Conservation (phyloP, 2,329 filamentous ascomycete species). For the Colletotrichum sansevieriae region DNA sequence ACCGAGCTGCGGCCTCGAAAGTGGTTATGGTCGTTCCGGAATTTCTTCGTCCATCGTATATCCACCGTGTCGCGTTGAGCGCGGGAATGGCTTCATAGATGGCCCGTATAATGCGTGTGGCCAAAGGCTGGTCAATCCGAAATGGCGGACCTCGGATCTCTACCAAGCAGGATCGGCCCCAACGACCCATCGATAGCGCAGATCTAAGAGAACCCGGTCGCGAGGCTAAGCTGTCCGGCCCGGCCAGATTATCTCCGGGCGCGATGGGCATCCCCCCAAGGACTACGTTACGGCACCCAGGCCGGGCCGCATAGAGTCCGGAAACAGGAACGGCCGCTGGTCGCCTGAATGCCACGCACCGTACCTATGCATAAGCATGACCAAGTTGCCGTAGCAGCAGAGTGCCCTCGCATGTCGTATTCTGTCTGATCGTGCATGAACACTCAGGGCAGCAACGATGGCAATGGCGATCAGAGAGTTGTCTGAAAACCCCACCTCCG, state of each 20-base stretch:
- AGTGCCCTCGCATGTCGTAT: background rate
- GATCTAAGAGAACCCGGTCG: slow-evolving; percentile 3
- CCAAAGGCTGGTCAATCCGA: background rate
- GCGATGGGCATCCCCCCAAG: slow-evolving; percentile 4
- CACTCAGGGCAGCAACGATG: background rate
- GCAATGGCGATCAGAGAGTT: background rate
- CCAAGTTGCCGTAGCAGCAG: slow-evolving; percentile 10
- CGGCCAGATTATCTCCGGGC: background rate
- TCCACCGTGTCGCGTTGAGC: background rate
- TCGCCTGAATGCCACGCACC: background rate
- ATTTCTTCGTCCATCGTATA: background rate
- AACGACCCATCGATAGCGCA: slow-evolving; percentile 7
- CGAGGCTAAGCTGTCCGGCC: slow-evolving; percentile 24
- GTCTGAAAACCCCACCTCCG: background rate
- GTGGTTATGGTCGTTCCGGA: background rate
- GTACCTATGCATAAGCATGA: background rate
- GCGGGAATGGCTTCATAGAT: background rate
- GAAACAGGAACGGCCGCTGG: slow-evolving; percentile 8
- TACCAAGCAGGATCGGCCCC: slow-evolving; percentile 4
- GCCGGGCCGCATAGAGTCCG: background rate
- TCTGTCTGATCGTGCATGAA: background rate
- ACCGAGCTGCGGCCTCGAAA: background rate
- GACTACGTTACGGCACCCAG: background rate
- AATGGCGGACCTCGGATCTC: slow-evolving; percentile 8
- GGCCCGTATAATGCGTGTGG: no score